phyloP scores from a whole-genome alignment of 2,329 filamentous ascomycete genomes.

The Lasiodiplodia sp. region DNA sequence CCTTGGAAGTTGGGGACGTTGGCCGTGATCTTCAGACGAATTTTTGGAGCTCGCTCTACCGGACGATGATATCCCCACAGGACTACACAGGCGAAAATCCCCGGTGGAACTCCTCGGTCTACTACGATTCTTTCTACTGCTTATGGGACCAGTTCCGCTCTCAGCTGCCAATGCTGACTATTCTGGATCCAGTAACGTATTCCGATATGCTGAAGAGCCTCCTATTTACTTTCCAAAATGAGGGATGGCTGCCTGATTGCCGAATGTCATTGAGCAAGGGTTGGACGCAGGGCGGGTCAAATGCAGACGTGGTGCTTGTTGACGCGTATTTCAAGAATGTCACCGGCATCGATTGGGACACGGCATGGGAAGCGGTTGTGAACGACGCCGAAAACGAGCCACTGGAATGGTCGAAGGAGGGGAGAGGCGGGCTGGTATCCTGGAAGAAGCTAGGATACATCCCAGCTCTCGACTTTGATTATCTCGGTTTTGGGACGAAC shows the following conservation, averaged over 20 bases:
- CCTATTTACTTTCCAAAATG: slow-evolving; percentile 74
- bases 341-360: slow-evolving; percentile 50
- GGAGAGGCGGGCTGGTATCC: slow-evolving; percentile 46
- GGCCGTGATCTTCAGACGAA: slow-evolving; percentile 47
- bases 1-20: slow-evolving; percentile 46
- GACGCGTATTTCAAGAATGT: slow-evolving; percentile 76
- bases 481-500: slow-evolving; percentile 52
- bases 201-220: slow-evolving; percentile 73
- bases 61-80: slow-evolving; percentile 55
- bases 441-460: slow-evolving; percentile 49
- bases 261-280: slow-evolving; percentile 80
- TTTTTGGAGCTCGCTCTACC: slow-evolving; percentile 56
- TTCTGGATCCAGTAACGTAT: slow-evolving; percentile 70
- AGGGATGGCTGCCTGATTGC: slow-evolving; percentile 78
- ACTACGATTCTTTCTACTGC: slow-evolving; percentile 68
- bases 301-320: slow-evolving; percentile 74
- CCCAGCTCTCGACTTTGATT: slow-evolving; percentile 51
- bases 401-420: slow-evolving; percentile 48
- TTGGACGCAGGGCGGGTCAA: slow-evolving; percentile 77
- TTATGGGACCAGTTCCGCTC: slow-evolving; percentile 58
- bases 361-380: slow-evolving; percentile 47
- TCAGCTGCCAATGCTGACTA: slow-evolving; percentile 70
- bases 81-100: slow-evolving; percentile 58
- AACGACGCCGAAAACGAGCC: slow-evolving; percentile 50
- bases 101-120: slow-evolving; percentile 53